Base-by-base conservation (phyloP, 805 yeast species). In the Yarrowia yakushimensis region DNA sequence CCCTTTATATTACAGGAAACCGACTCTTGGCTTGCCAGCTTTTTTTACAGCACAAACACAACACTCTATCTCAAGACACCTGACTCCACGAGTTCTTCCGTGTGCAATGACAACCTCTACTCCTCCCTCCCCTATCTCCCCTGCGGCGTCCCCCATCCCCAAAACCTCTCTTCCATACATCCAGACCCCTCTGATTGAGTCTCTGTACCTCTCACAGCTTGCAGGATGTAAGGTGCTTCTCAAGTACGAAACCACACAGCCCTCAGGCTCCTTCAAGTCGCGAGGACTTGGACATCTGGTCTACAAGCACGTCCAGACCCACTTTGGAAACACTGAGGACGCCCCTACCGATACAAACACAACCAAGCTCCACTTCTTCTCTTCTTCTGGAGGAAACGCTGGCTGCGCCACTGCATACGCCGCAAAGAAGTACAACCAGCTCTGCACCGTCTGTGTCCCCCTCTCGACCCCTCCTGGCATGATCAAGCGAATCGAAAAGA, bases 321-420 rank as follows among this genome's bases (percentile, higher is more conserved):
- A 55, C 39, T 55, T 18, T 20, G 61, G 48, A n/a, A 65, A 69
- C 20, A 66, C 69, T 3, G 73, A 67, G n/a, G 46, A 64, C 22
- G 55, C 65, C 37, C 33, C 15, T 13, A 17, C 42, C 22, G 25
- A 34, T 43, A 36, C 59, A 23, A 25, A 52, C 33, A 17, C 23
- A 13, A 23, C 48, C 46, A 39, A 39, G 30, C 68, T 68, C 33
- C 74, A 69, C 63, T 72, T 92, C 67, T 87, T 90, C 73, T 96
- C 97, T 0, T 90, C 97, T 68, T 90, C 97, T 20, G 98, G 97
- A 11, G 98, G 98, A 43, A 92, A 92, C 73, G 97, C 94, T 67
- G 98, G 97, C 4, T 96, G 90, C 71, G 98, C 97, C 67, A 96
- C 91, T n/a, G 97, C 97, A 0, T 90, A 75, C 72, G 87, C 96